Percentiles rank a stretch among this genome's conserved stretches.
Conservation (phyloP, 352 stramenopile genomes). For the Thalassiosira hispida region DNA sequence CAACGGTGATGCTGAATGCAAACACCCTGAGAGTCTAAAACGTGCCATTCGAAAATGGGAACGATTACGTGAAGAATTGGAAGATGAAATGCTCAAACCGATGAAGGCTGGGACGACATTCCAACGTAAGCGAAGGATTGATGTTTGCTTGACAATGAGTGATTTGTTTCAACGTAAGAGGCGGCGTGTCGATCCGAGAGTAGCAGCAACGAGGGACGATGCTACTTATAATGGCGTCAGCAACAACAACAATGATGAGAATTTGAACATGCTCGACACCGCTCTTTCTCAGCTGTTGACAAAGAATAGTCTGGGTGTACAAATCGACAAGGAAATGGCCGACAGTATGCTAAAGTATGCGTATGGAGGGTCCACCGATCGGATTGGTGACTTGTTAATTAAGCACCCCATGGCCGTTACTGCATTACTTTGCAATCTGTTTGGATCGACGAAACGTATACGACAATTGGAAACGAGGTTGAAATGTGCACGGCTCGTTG, state of each 20-base stretch:
- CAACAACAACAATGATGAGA: conserved; percentile 7
- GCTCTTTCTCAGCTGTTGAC: conserved; percentile 63
- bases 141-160: conserved; percentile 79
- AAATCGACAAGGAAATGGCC: conserved; percentile 64
- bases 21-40: conserved; percentile 19
- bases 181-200: conserved; percentile 39
- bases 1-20: conserved; percentile 18
- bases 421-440: conserved; percentile 70
- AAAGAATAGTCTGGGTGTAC: conserved; percentile 59
- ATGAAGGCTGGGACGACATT: conserved; percentile 58
- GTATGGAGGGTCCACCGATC: conserved; percentile 50
- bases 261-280: conserved; percentile 57
- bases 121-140: conserved; percentile 74
- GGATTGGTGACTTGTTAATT: conserved; percentile 72
- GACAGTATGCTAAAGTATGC: conserved; percentile 70
- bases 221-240: not conserved
- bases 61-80: conserved; percentile 72
- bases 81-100: conserved; percentile 74
- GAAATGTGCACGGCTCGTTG: conserved; percentile 75
- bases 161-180: conserved; percentile 74
- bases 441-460: conserved; percentile 58
- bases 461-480: conserved; percentile 45
- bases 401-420: conserved; percentile 63
- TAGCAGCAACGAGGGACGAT: not conserved
- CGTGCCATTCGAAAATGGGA: conserved; percentile 75